These are phyloP conservation scores for Entamoeba histolytica DNA, from an alignment of 208 protist genomes.

Conservation along the genomic window DNA sequence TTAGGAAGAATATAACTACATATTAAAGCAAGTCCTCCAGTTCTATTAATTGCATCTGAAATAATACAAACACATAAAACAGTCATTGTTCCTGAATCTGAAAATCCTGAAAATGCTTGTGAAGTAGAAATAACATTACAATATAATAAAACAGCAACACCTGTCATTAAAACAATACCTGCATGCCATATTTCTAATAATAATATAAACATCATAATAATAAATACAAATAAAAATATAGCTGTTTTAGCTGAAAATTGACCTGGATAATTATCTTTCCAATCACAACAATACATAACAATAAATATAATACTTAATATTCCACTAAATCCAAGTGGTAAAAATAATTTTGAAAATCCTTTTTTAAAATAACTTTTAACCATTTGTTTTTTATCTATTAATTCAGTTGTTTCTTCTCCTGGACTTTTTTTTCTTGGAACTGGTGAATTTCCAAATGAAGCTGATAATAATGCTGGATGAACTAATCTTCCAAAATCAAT, in stretches of 20 bases:
- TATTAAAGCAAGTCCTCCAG: background rate
- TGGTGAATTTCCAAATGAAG: background rate
- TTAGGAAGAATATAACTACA: background rate
- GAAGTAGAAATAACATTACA: background rate
- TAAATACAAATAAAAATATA: background rate
- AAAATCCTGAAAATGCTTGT: background rate
- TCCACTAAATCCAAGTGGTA: background rate
- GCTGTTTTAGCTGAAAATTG: background rate
- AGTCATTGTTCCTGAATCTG: background rate
- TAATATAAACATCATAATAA: background rate
- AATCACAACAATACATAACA: background rate
- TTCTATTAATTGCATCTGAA: background rate
- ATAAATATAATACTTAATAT: background rate
- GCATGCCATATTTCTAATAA: background rate
- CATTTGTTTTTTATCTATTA: background rate
- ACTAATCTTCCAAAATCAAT: background rate
- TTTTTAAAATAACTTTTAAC: background rate
- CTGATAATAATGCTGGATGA: background rate
- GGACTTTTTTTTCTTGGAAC: background rate
- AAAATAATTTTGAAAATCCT: background rate
- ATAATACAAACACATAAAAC: background rate
- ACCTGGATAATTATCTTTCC: background rate
- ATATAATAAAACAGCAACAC: background rate
- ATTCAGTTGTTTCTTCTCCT: background rate
- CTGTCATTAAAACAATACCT: background rate